Conservation (phyloP, 2,329 filamentous ascomycete genomes). For the Fonsecaea monophora region DNA sequence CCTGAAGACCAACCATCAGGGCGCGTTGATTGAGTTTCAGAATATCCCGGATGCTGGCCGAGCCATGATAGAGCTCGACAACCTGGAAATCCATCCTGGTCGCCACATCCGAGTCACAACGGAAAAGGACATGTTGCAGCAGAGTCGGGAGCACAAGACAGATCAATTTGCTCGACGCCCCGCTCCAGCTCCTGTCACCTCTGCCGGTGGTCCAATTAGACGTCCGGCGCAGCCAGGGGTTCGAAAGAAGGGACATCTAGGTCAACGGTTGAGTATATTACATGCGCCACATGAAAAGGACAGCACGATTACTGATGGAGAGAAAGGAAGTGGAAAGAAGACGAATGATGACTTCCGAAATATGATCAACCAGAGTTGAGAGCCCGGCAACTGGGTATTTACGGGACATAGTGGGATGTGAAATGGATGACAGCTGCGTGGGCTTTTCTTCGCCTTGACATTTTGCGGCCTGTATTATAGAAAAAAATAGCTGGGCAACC, state of each 20-base stretch:
- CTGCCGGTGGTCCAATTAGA: slow-evolving; percentile 48
- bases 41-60: slow-evolving; percentile 74
- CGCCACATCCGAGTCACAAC: slow-evolving; percentile 57
- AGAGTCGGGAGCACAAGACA: slow-evolving; percentile 50
- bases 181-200: slow-evolving; percentile 43
- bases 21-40: slow-evolving; percentile 83
- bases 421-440: neutral
- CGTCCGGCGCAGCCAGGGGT: slow-evolving; percentile 55
- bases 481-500: slow-evolving; percentile 9
- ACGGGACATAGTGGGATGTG: neutral
- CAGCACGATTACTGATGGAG: neutral
- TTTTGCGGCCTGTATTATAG: slow-evolving; percentile 20
- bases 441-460: neutral
- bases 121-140: slow-evolving; percentile 58
- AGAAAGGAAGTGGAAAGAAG: slow-evolving; percentile 47
- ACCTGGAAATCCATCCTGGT: slow-evolving; percentile 53
- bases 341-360: slow-evolving; percentile 64
- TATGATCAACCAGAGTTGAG: slow-evolving; percentile 31
- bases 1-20: slow-evolving; percentile 80
- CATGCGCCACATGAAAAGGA: slow-evolving; percentile 31
- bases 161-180: slow-evolving; percentile 51
- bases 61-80: slow-evolving; percentile 55
- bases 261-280: slow-evolving; percentile 26
- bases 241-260: slow-evolving; percentile 37
- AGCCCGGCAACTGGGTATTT: neutral